Evolutionary conservation across 2,329 filamentous ascomycete genomes (phyloP).

Genomic region (Fusarium sambucinum): DNA sequence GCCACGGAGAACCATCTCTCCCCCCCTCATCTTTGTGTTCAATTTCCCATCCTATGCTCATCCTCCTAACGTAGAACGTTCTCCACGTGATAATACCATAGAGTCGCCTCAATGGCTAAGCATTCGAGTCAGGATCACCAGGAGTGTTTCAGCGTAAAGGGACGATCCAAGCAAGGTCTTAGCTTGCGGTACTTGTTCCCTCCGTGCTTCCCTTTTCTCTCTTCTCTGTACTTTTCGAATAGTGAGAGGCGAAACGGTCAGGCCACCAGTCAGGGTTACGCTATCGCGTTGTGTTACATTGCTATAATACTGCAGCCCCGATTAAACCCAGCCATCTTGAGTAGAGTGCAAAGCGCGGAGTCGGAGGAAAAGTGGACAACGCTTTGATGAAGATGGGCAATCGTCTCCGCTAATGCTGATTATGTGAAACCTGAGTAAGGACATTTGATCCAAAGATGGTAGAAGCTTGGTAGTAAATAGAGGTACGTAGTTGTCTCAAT

Average conservation of each 20-base stretch:
- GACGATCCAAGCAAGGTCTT: conserved; percentile 16
- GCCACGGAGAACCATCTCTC: not conserved
- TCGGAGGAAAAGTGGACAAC: conserved; percentile 6
- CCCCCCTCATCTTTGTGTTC: not conserved
- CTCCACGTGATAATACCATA: conserved; percentile 18
- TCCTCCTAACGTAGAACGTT: conserved; percentile 7
- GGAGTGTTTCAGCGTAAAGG: conserved; percentile 24
- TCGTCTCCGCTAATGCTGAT: conserved; percentile 23
- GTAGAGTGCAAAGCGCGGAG: not conserved
- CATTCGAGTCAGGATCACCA: conserved; percentile 2
- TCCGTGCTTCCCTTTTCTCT: conserved; percentile 12
- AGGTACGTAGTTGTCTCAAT: conserved; percentile 15
- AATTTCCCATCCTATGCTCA: not conserved
- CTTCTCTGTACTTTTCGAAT: not conserved
- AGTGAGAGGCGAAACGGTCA: not conserved
- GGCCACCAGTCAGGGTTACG: not conserved
- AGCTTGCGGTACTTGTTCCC: not conserved
- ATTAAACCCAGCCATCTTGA: conserved; percentile 8
- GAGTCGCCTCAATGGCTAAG: conserved; percentile 19
- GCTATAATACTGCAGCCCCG: conserved; percentile 16
- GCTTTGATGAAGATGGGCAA: conserved; percentile 31
- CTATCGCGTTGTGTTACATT: conserved; percentile 22
- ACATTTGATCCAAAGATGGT: not conserved
- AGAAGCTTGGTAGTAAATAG: conserved; percentile 10
- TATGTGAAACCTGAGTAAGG: conserved; percentile 32